Conservation (phyloP, 2,329 filamentous ascomycete species). For the Fusarium lateritium region DNA sequence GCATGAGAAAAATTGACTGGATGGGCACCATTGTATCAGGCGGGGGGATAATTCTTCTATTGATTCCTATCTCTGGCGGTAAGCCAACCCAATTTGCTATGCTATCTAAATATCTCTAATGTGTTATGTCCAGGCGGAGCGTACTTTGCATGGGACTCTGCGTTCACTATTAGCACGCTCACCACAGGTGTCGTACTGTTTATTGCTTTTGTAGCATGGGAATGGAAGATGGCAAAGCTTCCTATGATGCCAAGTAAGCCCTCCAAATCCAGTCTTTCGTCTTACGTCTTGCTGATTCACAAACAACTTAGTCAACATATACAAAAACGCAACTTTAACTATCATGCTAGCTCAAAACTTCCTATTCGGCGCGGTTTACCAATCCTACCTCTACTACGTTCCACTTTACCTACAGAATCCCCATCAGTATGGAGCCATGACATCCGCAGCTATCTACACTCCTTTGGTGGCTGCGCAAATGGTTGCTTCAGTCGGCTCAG, state of each 20-base stretch:
- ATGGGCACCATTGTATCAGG: neutral
- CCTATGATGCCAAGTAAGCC: conserved; percentile 17
- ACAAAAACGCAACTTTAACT: neutral
- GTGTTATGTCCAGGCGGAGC: neutral
- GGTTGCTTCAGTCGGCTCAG: neutral
- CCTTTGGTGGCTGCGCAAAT: neutral
- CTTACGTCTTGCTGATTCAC: too few species aligned
- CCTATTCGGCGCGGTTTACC: neutral
- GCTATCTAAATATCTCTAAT: neutral
- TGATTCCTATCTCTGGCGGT: conserved; percentile 8
- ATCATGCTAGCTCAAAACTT: conserved; percentile 10
- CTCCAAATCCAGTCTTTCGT: too few species aligned
- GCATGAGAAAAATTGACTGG: neutral
- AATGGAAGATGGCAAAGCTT: conserved; percentile 25
- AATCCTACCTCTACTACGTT: neutral
- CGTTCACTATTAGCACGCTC: neutral
- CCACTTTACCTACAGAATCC: conserved; percentile 7
- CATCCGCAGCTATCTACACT: conserved; percentile 4
- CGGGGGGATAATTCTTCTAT: neutral
- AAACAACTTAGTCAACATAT: neutral
- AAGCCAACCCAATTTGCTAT: fast-evolving
- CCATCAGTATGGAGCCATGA: neutral
- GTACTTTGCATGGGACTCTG: conserved; percentile 6
- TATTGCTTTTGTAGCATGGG: neutral
- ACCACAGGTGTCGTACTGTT: neutral